Evolutionary conservation across 2,329 filamentous ascomycete genomes (phyloP), one percentile per base, ranked within the genome.

Genomic region (Rhynchosporium secalis): DNA sequence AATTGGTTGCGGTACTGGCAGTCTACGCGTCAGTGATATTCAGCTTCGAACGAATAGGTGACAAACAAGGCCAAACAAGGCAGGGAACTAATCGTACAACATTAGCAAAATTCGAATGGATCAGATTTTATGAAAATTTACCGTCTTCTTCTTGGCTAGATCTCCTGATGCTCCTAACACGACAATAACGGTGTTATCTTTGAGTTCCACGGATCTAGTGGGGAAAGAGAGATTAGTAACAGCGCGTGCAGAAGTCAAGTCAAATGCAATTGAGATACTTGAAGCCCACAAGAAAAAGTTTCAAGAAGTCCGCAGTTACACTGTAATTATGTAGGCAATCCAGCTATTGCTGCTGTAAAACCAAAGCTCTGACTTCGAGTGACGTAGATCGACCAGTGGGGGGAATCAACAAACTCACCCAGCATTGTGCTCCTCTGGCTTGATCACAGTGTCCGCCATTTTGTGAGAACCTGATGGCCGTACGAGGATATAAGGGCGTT

Each of bases 71-170:
- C 95, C 95, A 76, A 99, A 99, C 61, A 99, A 87, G 64, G 95
- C 95, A 69, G 95, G 95, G 81, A 96, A 99, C 91, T 96, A 63
- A 69, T 75, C 72, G 61, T n/a, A 59, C 12, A 40, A 45, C 7
- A 52, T 72, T 68, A 72, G 70, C 49, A 58, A 46, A 45, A n/a
- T 15, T 49, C 29, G 33, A 26, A 38, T 28, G 43, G 26, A 36
- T 29, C 41, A 2, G 41, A 47, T 58, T 52, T 15, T 49, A 15
- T 26, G 38, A 4, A 28, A 36, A 28, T 66, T 76, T 86, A 96
- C 92, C 51, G 95, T 99, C 88, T 99, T 99, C 89, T 99, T 99
- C 86, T 99, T 99, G 57, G 95, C 95, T 70, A 99, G 81, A 83
- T 99, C 95, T 74, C 95, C 95, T 58, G 95, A 99, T 69, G 95